Conservation (phyloP, 2,329 filamentous ascomycete genomes). For the Aspergillus fumigatus region DNA sequence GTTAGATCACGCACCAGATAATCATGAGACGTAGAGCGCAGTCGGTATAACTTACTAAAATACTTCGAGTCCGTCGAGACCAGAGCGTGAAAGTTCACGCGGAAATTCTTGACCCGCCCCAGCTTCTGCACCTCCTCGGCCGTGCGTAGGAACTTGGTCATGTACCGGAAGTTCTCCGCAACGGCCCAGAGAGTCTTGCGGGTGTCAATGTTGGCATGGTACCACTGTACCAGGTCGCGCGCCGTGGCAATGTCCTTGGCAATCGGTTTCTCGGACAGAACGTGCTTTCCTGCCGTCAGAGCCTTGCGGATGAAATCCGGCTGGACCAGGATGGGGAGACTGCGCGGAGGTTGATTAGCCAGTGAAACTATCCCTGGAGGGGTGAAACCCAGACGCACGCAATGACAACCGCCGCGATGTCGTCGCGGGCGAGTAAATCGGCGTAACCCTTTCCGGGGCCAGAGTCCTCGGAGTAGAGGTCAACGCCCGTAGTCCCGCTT, state of each 20-base stretch:
- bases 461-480: slow-evolving; percentile 54
- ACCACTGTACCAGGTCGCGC: slow-evolving; percentile 48
- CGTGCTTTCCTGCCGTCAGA: slow-evolving; percentile 50
- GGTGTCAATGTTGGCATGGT: slow-evolving; percentile 39
- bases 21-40: too few relatives aligned
- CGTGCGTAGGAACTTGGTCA: slow-evolving; percentile 45
- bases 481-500: slow-evolving; percentile 33
- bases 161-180: slow-evolving; percentile 56
- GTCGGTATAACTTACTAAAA: slow-evolving; percentile 34
- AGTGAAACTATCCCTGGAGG: neutral
- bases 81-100: slow-evolving; percentile 42
- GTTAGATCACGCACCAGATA: neutral
- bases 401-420: slow-evolving; percentile 50
- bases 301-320: slow-evolving; percentile 49
- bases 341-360: slow-evolving; percentile 13
- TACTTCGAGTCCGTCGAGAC: slow-evolving; percentile 52
- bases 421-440: slow-evolving; percentile 45
- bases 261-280: slow-evolving; percentile 56
- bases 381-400: slow-evolving; percentile 32
- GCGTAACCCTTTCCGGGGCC: slow-evolving; percentile 41
- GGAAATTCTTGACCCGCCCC: slow-evolving; percentile 49
- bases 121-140: slow-evolving; percentile 43
- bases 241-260: slow-evolving; percentile 52
- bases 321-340: slow-evolving; percentile 50
- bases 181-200: slow-evolving; percentile 43